Evolutionary conservation across 345 rosid genomes (phyloP), one percentile per base, ranked within the genome.

Genomic region (Turritis glabra): DNA sequence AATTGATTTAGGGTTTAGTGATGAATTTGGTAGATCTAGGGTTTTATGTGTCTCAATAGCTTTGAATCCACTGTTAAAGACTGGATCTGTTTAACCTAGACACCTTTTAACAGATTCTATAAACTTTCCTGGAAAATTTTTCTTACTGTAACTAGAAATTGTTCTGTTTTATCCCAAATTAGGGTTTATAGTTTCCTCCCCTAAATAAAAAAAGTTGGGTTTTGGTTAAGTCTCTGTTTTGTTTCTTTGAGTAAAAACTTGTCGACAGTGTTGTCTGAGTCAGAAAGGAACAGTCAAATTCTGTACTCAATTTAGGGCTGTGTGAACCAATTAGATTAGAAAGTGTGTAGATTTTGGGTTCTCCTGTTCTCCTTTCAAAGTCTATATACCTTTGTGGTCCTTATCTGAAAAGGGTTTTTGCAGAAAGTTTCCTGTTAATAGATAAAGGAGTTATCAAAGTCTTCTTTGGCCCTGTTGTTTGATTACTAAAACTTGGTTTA

Each of bases 11-110:
- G 43, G 47, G 38, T 47, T 51, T 68, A 18, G 30, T 1, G 69
- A 27, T 15, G 11, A 58, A 75, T 33, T 5, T 33, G 35, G 38
- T 71, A 77, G 76, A 64, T 77, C 76, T 64, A 47, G 44, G 67
- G 63, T 57, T 64, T 64, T 35, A 10, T 55, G 1, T 6, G 9
- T 0, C 14, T 61, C 37, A 18, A 67, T 61, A 12, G 67, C 13
- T 33, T 44, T n/a, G 19, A 44, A 44, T 60, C 3, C 3, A 7
- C 2, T 59, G 47, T 3, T 22, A 14, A 27, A 27, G 17, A 25
- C 30, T 76, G 44, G 76, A 77, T 71, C 61, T 77, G 67, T 47
- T 64, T 71, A 26, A 3, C 21, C 1, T 14, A 27, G 37, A 32
- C 37, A 8, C 37, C 37, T 32, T 7, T 32, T 32, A 10, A 21